These are phyloP conservation scores for Penicillium sp. DNA, from an alignment of 2,329 filamentous ascomycete species.

Conservation along the genomic window DNA sequence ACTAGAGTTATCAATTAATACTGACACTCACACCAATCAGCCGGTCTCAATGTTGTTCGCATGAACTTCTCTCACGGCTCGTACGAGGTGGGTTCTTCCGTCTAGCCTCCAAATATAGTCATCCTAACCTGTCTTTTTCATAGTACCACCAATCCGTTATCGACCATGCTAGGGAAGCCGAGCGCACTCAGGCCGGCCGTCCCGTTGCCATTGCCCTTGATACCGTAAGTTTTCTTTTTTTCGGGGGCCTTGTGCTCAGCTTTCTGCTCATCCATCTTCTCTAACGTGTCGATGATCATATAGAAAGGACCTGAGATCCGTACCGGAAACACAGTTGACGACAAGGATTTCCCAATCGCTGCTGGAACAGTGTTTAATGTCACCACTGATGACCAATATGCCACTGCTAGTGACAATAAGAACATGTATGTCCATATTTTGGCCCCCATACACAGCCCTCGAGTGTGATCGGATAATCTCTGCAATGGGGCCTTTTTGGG, in stretches of 20 bases:
- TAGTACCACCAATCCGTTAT: conserved; percentile 98
- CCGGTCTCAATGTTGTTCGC: conserved; percentile 94
- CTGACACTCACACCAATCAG: conserved; percentile 33
- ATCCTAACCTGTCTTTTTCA: conserved; percentile 6
- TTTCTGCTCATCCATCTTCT: conserved; percentile 13
- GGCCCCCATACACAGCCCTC: background rate
- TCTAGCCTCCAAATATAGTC: background rate
- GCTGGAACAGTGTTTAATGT: conserved; percentile 86
- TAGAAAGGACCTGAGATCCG: conserved; percentile 82
- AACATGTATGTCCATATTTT: conserved; percentile 69
- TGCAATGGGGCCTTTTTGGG: background rate
- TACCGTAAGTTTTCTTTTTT: conserved; percentile 54
- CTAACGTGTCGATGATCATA: conserved; percentile 8
- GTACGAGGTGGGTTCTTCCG: conserved; percentile 58
- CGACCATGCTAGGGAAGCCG: conserved; percentile 86
- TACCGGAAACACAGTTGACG: conserved; percentile 68
- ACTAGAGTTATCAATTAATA: conserved; percentile 9
- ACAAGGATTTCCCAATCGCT: conserved; percentile 74
- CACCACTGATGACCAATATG: conserved; percentile 93
- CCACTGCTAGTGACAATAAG: conserved; percentile 74
- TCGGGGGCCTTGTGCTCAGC: background rate
- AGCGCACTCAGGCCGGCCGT: conserved; percentile 71
- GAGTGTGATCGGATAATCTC: background rate
- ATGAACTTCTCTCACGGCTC: conserved; percentile 99
- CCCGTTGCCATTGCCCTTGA: conserved; percentile 93